phyloP scores from a whole-genome alignment of 192 early-diverging fungal genomes.

The Lobosporangium transversale region DNA sequence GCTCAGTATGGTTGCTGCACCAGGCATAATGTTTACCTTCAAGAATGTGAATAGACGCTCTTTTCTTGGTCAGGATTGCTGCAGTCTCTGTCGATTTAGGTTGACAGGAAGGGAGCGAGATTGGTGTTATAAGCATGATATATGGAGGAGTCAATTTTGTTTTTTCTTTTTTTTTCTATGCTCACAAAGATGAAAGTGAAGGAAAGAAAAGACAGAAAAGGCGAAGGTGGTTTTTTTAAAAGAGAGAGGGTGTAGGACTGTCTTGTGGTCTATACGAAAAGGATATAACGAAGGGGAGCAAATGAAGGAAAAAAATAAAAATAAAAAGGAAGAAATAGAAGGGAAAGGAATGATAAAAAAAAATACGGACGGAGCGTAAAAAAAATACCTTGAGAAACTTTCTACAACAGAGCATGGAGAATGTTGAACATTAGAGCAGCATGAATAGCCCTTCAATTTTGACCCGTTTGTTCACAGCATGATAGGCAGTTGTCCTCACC shows the following conservation, averaged over 20 bases:
- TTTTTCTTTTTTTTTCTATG: not conserved
- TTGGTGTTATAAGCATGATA: not conserved
- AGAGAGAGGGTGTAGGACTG: not conserved
- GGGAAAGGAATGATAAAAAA: not conserved
- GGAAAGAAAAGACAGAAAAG: not conserved
- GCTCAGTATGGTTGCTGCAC: not conserved
- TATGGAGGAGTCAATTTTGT: not conserved
- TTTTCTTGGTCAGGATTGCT: slow-evolving; percentile 8
- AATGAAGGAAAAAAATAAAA: too few species aligned
- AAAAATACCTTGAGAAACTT: not conserved
- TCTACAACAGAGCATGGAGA: too few species aligned
- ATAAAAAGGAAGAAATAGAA: not conserved
- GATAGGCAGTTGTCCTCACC: too few species aligned
- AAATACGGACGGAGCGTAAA: not conserved
- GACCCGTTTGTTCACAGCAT: too few species aligned
- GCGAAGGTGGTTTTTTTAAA: too few species aligned
- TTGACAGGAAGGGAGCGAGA: not conserved
- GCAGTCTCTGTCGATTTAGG: not conserved
- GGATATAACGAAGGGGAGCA: not conserved
- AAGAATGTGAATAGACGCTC: slow-evolving; percentile 17
- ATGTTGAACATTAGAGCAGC: too few species aligned
- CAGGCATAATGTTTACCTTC: slow-evolving; percentile 23
- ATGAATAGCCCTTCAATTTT: too few species aligned
- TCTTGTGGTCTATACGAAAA: not conserved
- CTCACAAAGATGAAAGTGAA: not conserved